Conservation (phyloP, 257 asterid genomes). For the Nicotiana tomentosiformis region DNA sequence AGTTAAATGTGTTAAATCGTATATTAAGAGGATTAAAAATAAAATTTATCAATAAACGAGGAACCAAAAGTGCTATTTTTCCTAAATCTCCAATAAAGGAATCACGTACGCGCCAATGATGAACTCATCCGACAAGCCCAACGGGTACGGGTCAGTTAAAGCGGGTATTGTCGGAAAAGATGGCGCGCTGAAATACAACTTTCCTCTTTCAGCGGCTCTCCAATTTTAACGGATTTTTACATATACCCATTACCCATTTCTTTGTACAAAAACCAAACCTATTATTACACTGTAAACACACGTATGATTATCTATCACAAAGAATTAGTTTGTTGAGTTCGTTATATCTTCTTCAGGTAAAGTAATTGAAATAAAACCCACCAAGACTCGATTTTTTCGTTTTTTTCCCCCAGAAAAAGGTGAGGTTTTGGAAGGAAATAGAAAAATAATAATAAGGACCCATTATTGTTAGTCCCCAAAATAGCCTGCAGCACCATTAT, state of each 20-base stretch:
- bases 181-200: slow-evolving; percentile 8
- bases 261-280: neutral
- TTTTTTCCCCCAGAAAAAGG: neutral
- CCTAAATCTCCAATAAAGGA: neutral
- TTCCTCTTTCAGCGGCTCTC: slow-evolving; percentile 46
- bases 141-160: neutral
- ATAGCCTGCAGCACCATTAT: slow-evolving; percentile 38
- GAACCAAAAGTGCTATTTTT: neutral
- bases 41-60: no score
- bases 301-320: neutral
- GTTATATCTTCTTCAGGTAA: slow-evolving; percentile 8
- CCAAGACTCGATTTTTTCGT: neutral
- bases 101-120: neutral
- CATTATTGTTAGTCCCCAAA: neutral
- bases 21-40: no score
- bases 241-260: neutral
- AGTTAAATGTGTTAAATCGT: no score
- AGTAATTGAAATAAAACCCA: neutral
- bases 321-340: neutral
- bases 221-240: slow-evolving; percentile 46
- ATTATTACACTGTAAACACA: neutral
- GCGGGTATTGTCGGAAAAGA: neutral
- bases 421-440: neutral
- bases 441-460: neutral
- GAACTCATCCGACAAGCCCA: neutral